Base-by-base conservation (phyloP, 2,329 filamentous ascomycete genomes). In the Colletotrichum orbiculare region DNA sequence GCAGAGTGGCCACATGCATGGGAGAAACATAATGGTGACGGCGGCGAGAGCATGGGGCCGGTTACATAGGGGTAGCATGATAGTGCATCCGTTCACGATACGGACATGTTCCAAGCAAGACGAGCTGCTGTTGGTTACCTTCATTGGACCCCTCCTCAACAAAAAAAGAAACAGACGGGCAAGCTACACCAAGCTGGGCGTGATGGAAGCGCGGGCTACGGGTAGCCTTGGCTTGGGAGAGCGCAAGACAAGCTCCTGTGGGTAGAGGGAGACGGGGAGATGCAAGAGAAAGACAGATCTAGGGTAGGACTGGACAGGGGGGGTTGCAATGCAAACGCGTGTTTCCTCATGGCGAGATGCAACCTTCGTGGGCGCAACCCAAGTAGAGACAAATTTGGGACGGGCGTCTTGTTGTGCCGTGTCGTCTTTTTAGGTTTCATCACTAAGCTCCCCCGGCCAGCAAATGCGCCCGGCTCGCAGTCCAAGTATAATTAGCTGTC, bases 341-440 rank as follows among this genome's bases (percentile, higher is more conserved):
- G 62, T 55, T 57, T 53, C n/a, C 62, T 48, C 47, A 58, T 62
- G 58, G 58, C 62, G 52, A 46, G n/a, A 12, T 15, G n/a, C 45
- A 17, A 10, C 12, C 17, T 10, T 6, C n/a, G 17, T 17, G 45
- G 45, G 33, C 45, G 42, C 15, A 43, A 47, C 11, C 17, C 45
- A 47, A 12, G 42, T n/a, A 45, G 11, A 25, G 25, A 5, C 25
- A 25, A 25, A 25, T 25, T 25, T 25, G 45, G 46, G 57, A 56
- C 62, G 58, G 62, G 53, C 52, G 41, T 38, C 35, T 47, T 53
- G 52, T 65, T 65, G 62, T 58, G 56, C 62, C 58, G 62, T 52
- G 62, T 65, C 37, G 53, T 47, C 53, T 39, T n/a, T 25, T 25
- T 25, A 25, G 25, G 25, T 25, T 25, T 25, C 25, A 25, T 25